Percentiles rank a stretch among this genome's conserved stretches.
Evolutionary conservation across 163 green algal genomes (phyloP).

Genomic region (Smithsoniella earleae): DNA sequence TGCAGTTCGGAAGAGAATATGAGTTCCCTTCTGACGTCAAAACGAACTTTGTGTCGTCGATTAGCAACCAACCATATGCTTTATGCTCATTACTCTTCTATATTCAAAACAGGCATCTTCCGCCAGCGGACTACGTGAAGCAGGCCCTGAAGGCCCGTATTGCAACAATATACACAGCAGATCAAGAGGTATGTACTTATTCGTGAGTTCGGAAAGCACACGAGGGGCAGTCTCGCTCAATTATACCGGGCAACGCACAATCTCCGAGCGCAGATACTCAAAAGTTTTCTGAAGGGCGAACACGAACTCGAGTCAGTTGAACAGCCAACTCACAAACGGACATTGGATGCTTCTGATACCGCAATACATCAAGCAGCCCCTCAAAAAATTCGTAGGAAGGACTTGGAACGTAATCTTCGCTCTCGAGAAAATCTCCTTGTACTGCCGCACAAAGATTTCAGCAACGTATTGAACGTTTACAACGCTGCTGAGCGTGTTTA

Average conservation of each 20-base stretch:
- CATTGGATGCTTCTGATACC: not conserved
- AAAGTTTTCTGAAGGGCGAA: not conserved
- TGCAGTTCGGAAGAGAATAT: slow-evolving; percentile 13
- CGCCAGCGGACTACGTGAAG: not conserved
- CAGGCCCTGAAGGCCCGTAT: slow-evolving; percentile 14
- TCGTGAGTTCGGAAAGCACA: not conserved
- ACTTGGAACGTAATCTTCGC: not conserved
- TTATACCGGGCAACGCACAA: not conserved
- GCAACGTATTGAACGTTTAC: slow-evolving; percentile 14
- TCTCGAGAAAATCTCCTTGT: slow-evolving; percentile 16
- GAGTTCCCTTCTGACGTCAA: slow-evolving; percentile 16
- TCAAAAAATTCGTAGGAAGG: not conserved
- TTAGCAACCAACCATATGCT: slow-evolving; percentile 10
- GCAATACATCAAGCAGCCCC: not conserved
- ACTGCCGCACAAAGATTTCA: slow-evolving; percentile 15
- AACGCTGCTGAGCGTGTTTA: not conserved
- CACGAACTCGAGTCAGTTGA: not conserved
- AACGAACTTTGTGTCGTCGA: slow-evolving; percentile 24
- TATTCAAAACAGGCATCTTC: slow-evolving; percentile 3
- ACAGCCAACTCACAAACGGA: not conserved
- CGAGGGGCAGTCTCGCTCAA: not conserved
- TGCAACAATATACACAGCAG: slow-evolving; percentile 4
- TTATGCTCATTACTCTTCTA: not conserved
- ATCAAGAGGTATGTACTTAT: not conserved
- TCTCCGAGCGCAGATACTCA: not conserved